Evolutionary conservation across 2,329 filamentous ascomycete genomes (phyloP).

Genomic region (Clathrospora elynae): DNA sequence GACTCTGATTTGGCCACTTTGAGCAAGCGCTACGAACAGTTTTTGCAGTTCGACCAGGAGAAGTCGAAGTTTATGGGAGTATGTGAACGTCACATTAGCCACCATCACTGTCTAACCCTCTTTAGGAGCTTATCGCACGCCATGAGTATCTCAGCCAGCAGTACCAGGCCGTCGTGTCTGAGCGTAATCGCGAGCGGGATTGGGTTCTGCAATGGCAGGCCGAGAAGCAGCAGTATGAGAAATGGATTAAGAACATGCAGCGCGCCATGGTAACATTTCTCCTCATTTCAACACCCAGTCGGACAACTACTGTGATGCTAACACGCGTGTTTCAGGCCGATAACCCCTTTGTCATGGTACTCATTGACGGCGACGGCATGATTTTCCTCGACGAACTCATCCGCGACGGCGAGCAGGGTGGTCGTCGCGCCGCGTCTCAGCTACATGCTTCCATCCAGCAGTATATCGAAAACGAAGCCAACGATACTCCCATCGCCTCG

Average conservation of each 20-base stretch:
- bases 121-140: constrained; percentile 49
- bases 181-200: constrained; percentile 34
- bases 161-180: constrained; percentile 33
- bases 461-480: constrained; percentile 47
- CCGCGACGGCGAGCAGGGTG: constrained; percentile 57
- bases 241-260: constrained; percentile 21
- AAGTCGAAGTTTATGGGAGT: constrained; percentile 46
- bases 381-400: constrained; percentile 60
- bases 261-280: constrained; percentile 31
- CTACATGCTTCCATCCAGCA: constrained; percentile 53
- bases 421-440: constrained; percentile 57
- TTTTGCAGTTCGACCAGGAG: constrained; percentile 36
- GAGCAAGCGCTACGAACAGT: constrained; percentile 39
- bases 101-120: constrained; percentile 2
- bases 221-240: constrained; percentile 30
- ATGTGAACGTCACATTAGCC: neutral
- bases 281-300: neutral
- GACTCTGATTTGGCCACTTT: constrained; percentile 21
- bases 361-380: constrained; percentile 62
- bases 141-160: constrained; percentile 47
- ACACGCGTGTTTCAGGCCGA: constrained; percentile 11
- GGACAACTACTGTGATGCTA: neutral
- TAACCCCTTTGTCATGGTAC: constrained; percentile 59
- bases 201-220: constrained; percentile 24
- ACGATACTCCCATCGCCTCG: constrained; percentile 49